These are phyloP conservation scores for Neofusicoccum parvum DNA, from an alignment of 2,329 filamentous ascomycete genomes.

Conservation along the genomic window DNA sequence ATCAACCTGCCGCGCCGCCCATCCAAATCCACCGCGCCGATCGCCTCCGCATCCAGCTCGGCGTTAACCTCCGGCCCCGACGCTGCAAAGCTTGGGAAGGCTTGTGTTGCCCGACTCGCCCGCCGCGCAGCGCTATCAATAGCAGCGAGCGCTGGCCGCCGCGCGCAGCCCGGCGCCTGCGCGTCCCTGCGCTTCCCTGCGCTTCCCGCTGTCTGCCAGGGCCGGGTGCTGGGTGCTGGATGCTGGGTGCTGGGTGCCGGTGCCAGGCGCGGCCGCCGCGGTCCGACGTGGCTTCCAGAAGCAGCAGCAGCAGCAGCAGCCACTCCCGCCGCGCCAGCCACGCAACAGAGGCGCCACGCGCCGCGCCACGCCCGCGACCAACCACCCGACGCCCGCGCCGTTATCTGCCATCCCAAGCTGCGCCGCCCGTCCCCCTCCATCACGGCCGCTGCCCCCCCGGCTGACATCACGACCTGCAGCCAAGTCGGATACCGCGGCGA, in stretches of 20 bases:
- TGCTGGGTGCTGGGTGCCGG: too few species aligned
- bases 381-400: background rate
- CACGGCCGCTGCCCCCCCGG: background rate
- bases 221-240: too few species aligned
- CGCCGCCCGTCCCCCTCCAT: background rate
- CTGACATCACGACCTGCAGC: constrained; percentile 10
- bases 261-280: too few species aligned
- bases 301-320: background rate
- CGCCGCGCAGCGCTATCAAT: background rate
- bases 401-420: background rate
- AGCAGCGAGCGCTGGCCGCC: background rate
- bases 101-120: background rate
- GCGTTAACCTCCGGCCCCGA: background rate
- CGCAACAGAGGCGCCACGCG: background rate
- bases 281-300: too few species aligned
- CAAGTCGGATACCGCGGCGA: constrained; percentile 6
- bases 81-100: constrained; percentile 9
- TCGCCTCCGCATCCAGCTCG: background rate
- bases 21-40: background rate
- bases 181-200: background rate
- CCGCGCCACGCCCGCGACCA: background rate
- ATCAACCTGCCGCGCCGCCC: background rate
- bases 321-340: constrained; percentile 4
- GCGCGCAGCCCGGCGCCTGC: background rate
- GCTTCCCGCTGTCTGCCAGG: background rate